phyloP scores from a whole-genome alignment of 2,329 filamentous ascomycete species.

The Talaromyces atroroseus region DNA sequence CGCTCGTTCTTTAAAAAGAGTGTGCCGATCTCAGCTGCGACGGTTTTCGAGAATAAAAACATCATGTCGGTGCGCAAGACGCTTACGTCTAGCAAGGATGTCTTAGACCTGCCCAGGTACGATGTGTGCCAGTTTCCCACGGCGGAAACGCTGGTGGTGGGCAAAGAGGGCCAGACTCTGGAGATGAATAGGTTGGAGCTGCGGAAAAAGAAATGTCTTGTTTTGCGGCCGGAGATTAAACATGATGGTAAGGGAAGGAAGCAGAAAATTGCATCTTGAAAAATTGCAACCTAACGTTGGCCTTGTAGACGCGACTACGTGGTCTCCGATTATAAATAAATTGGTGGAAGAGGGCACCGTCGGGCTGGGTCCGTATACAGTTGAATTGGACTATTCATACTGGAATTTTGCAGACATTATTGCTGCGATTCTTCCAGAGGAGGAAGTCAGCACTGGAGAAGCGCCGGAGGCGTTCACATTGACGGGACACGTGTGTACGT shows the following conservation, averaged over 20 bases:
- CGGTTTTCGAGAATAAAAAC: constrained; percentile 67
- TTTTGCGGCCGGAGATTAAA: constrained; percentile 35
- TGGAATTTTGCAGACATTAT: constrained; percentile 88
- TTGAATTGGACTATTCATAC: constrained; percentile 74
- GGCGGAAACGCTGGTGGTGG: constrained; percentile 19
- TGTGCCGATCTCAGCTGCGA: constrained; percentile 70
- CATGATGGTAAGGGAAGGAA: constrained; percentile 33
- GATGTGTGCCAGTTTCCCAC: constrained; percentile 56
- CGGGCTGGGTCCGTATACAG: constrained; percentile 66
- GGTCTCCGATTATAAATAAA: constrained; percentile 65
- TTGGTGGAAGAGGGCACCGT: constrained; percentile 65
- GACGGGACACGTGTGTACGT: constrained; percentile 76
- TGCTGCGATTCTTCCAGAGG: constrained; percentile 70
- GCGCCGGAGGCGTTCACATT: constrained; percentile 81
- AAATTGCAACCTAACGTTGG: too few relatives aligned
- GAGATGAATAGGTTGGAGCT: constrained; percentile 52
- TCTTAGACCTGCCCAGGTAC: constrained; percentile 60
- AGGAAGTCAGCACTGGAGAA: constrained; percentile 61
- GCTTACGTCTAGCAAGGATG: constrained; percentile 60
- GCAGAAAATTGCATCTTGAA: too few relatives aligned
- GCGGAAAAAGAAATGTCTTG: constrained; percentile 31
- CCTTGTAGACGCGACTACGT: constrained; percentile 61
- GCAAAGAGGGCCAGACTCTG: constrained; percentile 13
- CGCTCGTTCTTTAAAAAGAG: constrained; percentile 74
- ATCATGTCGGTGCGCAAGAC: constrained; percentile 66